Evolutionary conservation across 164 flowering plant species (phyloP).

Genomic region (Piper betle): DNA sequence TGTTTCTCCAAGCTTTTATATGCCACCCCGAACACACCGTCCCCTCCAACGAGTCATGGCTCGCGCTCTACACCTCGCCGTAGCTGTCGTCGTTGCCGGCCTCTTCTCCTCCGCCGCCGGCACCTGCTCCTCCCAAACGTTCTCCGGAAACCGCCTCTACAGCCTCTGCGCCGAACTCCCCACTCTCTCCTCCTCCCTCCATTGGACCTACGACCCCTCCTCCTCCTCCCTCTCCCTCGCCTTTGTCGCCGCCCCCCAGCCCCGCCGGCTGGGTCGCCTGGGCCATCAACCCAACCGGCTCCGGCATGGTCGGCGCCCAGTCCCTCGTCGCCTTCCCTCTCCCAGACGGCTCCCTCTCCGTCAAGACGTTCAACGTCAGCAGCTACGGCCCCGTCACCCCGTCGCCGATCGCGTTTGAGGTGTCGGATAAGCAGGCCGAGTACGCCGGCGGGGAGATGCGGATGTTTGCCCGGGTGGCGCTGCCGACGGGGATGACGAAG

Average conservation of each 20-base stretch:
- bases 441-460: slow-evolving; percentile 18
- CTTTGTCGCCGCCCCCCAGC: slow-evolving; percentile 22
- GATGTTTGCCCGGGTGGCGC: slow-evolving; percentile 29
- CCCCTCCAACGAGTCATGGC: no score
- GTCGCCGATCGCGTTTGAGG: slow-evolving; percentile 1
- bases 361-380: slow-evolving; percentile 12
- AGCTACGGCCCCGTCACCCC: not conserved
- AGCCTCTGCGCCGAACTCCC: slow-evolving; percentile 33
- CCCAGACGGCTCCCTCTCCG: slow-evolving; percentile 20
- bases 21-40: no score
- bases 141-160: slow-evolving; percentile 17
- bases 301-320: slow-evolving; percentile 43
- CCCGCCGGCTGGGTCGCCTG: slow-evolving; percentile 44
- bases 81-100: not conserved
- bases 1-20: no score
- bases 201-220: slow-evolving; percentile 29
- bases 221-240: slow-evolving; percentile 27
- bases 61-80: not conserved
- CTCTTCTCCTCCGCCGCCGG: not conserved
- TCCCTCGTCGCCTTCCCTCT: slow-evolving; percentile 27
- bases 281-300: slow-evolving; percentile 44
- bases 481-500: slow-evolving; percentile 18
- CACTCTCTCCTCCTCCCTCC: slow-evolving; percentile 29
- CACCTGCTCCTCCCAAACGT: slow-evolving; percentile 28
- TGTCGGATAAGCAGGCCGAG: slow-evolving; percentile 20